These are phyloP conservation scores for Pochonia chlamydosporia DNA, from an alignment of 2,329 filamentous ascomycete genomes.

Conservation along the genomic window DNA sequence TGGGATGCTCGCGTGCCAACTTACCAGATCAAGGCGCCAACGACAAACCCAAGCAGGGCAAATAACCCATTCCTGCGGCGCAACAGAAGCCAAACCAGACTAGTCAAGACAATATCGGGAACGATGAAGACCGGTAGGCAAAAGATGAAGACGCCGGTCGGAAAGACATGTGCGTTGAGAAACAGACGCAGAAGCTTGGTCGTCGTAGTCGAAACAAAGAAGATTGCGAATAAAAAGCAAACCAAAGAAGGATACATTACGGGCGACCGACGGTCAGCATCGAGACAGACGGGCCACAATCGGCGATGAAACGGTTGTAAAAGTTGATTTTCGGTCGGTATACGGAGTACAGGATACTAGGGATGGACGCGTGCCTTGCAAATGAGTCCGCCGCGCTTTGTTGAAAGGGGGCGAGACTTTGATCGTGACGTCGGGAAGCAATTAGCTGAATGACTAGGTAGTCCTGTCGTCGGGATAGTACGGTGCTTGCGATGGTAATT, in stretches of 20 bases:
- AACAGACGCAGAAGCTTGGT: slow-evolving; percentile 23
- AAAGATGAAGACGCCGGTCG: slow-evolving; percentile 21
- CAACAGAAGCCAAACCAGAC: slow-evolving; percentile 18
- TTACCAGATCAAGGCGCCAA: slow-evolving; percentile 20
- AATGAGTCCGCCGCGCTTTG: too few relatives aligned
- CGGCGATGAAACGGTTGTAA: background rate
- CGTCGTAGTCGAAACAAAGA: slow-evolving; percentile 20
- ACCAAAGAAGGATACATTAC: slow-evolving; percentile 14
- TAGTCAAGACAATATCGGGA: slow-evolving; percentile 20
- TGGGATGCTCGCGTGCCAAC: slow-evolving; percentile 11
- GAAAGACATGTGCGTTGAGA: slow-evolving; percentile 20
- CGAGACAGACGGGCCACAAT: background rate
- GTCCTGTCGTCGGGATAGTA: too few relatives aligned
- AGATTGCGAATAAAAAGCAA: slow-evolving; percentile 23
- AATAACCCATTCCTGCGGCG: slow-evolving; percentile 16
- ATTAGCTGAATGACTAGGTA: too few relatives aligned
- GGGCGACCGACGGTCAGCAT: slow-evolving; percentile 5
- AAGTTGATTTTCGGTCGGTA: too few relatives aligned
- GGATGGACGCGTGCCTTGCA: too few relatives aligned
- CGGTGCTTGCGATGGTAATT: too few relatives aligned
- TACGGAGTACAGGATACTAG: too few relatives aligned
- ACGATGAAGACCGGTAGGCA: slow-evolving; percentile 26
- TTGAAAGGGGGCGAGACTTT: too few relatives aligned
- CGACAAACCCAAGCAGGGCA: slow-evolving; percentile 14
- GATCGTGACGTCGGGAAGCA: too few relatives aligned